Conservation (phyloP, 495 filamentous ascomycete genomes). For the Lophiostoma macrostomum region DNA sequence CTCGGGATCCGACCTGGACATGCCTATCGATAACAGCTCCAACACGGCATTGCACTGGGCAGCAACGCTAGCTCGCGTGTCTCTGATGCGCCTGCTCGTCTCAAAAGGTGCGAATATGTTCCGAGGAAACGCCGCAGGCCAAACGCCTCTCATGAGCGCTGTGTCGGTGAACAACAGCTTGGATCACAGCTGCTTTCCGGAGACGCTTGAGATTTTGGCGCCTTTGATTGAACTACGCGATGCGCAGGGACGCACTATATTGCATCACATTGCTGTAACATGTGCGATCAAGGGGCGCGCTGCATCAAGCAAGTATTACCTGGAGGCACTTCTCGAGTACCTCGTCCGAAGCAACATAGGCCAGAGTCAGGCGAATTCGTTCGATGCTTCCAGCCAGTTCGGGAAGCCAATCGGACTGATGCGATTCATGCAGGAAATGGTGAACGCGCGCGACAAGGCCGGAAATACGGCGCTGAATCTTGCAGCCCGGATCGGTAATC, state of each 20-base stretch:
- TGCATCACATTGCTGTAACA: conserved; percentile 94
- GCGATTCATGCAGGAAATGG: conserved; percentile 91
- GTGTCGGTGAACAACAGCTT: conserved; percentile 87
- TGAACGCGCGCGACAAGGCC: conserved; percentile 86
- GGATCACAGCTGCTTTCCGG: conserved; percentile 75
- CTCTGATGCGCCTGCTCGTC: conserved; percentile 75
- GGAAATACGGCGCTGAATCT: conserved; percentile 95
- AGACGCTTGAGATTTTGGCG: conserved; percentile 80
- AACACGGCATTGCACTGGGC: conserved; percentile 96
- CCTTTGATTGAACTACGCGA: conserved; percentile 90
- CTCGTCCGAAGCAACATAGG: conserved; percentile 62
- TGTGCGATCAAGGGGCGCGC: conserved; percentile 88
- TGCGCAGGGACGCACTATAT: conserved; percentile 80
- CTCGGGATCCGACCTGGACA: conserved; percentile 78
- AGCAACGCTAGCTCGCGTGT: conserved; percentile 84
- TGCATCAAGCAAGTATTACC: conserved; percentile 82
- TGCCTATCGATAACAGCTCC: conserved; percentile 78
- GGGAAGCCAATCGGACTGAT: conserved; percentile 72
- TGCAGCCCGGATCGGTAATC: conserved; percentile 84
- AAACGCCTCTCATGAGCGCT: conserved; percentile 87
- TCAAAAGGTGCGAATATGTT: conserved; percentile 78
- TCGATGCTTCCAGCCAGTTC: conserved; percentile 30
- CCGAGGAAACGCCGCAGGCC: conserved; percentile 80
- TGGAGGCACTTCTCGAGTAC: conserved; percentile 89
- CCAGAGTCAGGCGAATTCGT: conserved; percentile 25